Conservation (phyloP, 2,329 filamentous ascomycete genomes). For the Ascochyta pisi region DNA sequence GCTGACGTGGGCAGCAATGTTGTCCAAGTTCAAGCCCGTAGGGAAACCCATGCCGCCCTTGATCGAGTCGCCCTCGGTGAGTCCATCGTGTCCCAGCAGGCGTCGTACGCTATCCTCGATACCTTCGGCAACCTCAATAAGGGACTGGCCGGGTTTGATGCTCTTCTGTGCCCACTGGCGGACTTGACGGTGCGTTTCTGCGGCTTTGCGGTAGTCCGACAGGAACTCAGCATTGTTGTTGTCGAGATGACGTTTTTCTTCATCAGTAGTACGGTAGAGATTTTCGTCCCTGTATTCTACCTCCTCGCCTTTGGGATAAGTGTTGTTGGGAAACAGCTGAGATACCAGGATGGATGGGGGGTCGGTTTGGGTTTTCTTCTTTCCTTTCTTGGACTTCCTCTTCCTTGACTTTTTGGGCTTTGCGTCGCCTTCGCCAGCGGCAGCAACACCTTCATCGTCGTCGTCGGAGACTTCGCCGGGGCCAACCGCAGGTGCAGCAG, state of each 20-base stretch:
- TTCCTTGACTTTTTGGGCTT: slow-evolving; percentile 70
- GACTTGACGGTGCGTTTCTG: slow-evolving; percentile 87
- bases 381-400: slow-evolving; percentile 70
- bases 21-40: slow-evolving; percentile 80
- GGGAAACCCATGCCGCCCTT: slow-evolving; percentile 85
- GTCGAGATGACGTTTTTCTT: slow-evolving; percentile 81
- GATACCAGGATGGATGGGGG: slow-evolving; percentile 76
- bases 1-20: slow-evolving; percentile 84
- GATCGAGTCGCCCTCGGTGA: slow-evolving; percentile 77
- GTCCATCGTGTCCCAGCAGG: slow-evolving; percentile 74
- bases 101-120: slow-evolving; percentile 82
- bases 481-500: too few relatives aligned
- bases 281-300: slow-evolving; percentile 79
- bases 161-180: slow-evolving; percentile 79
- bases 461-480: too few relatives aligned
- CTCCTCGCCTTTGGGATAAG: slow-evolving; percentile 78
- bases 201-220: slow-evolving; percentile 79
- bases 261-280: slow-evolving; percentile 75
- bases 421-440: too few relatives aligned
- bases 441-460: too few relatives aligned
- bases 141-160: slow-evolving; percentile 77
- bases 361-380: slow-evolving; percentile 74
- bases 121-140: slow-evolving; percentile 80
- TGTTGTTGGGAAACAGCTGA: slow-evolving; percentile 71
- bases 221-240: slow-evolving; percentile 79